These are phyloP conservation scores for Castanea mollissima DNA, from an alignment of 306 rosid genomes.

Conservation along the genomic window DNA sequence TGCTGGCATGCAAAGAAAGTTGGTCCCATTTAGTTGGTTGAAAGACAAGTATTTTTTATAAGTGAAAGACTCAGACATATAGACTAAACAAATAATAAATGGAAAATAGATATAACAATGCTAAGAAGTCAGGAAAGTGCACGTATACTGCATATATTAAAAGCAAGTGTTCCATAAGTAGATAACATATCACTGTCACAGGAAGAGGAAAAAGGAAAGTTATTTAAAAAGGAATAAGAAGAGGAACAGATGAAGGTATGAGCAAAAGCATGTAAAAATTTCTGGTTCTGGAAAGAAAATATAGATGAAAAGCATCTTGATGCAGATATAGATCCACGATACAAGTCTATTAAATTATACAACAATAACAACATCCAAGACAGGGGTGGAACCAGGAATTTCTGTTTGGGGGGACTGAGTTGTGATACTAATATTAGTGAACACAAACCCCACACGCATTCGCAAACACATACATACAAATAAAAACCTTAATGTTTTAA, in stretches of 20 bases:
- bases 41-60: too few species aligned
- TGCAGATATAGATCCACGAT: not conserved
- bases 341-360: not conserved
- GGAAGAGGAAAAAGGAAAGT: not conserved
- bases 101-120: not conserved
- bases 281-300: not conserved
- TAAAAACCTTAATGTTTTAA: too few species aligned
- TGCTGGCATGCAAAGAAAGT: slow-evolving; percentile 40
- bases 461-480: too few species aligned
- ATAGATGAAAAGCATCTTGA: not conserved
- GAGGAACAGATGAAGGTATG: not conserved
- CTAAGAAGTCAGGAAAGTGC: not conserved
- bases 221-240: not conserved
- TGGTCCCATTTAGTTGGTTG: slow-evolving; percentile 2
- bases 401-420: too few species aligned
- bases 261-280: not conserved
- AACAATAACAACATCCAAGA: not conserved
- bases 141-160: too few species aligned
- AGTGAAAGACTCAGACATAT: not conserved
- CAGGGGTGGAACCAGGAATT: too few species aligned
- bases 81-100: not conserved
- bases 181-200: not conserved
- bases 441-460: too few species aligned
- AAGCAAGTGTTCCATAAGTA: not conserved
- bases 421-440: too few species aligned